phyloP scores from a whole-genome alignment of 805 yeast genomes.

The Saccharomyces paradoxus region DNA sequence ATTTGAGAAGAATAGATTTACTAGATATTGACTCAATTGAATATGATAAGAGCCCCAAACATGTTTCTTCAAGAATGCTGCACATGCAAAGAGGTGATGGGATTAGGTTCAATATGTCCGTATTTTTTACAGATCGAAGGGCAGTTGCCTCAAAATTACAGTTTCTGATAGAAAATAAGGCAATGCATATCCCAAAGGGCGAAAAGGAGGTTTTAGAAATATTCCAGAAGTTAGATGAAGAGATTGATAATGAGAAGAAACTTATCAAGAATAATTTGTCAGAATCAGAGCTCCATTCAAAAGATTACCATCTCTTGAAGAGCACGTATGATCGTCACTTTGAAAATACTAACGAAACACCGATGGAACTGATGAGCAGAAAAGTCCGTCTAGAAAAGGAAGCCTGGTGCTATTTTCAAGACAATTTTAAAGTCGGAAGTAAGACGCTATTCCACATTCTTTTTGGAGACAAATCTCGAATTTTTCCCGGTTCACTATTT shows the following conservation, averaged over 20 bases:
- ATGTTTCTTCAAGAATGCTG: slow-evolving; percentile 5
- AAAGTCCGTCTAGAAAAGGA: not conserved
- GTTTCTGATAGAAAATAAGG: slow-evolving; percentile 43
- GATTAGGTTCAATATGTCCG: slow-evolving; percentile 34
- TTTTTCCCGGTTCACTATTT: slow-evolving; percentile 28
- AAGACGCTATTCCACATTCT: slow-evolving; percentile 73
- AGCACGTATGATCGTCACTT: not conserved
- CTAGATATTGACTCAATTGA: slow-evolving; percentile 48
- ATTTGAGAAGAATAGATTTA: slow-evolving; percentile 43
- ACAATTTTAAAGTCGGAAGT: slow-evolving; percentile 42
- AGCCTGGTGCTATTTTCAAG: not conserved
- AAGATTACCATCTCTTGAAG: not conserved
- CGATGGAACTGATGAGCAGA: not conserved
- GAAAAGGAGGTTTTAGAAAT: slow-evolving; percentile 24
- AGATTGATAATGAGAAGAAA: slow-evolving; percentile 3
- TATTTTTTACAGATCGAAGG: slow-evolving; percentile 53
- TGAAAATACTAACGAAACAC: not conserved
- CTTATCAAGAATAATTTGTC: not conserved
- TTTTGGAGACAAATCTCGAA: slow-evolving; percentile 66
- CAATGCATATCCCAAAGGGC: slow-evolving; percentile 35
- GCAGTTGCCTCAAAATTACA: slow-evolving; percentile 51
- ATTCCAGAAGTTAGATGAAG: slow-evolving; percentile 3
- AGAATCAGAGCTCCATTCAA: not conserved
- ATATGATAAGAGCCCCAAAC: slow-evolving; percentile 4
- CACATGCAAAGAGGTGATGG: slow-evolving; percentile 39